phyloP scores from a whole-genome alignment of 208 protist genomes.

The Leishmania lainsoni region DNA sequence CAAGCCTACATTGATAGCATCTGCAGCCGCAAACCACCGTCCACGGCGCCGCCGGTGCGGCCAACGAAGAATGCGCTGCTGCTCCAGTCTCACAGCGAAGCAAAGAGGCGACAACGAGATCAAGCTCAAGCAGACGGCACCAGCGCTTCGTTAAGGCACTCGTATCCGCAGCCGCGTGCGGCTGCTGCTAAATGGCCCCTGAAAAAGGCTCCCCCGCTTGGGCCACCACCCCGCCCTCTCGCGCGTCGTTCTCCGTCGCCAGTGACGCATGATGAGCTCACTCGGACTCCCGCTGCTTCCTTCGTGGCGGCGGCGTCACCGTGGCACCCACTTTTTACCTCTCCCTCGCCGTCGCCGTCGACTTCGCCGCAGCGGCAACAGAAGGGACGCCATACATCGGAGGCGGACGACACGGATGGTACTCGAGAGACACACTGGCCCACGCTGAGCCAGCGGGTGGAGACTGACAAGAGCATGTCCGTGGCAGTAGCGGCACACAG shows the following conservation, averaged over 20 bases:
- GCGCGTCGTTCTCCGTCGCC: background rate
- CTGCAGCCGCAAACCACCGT: slow-evolving; percentile 18
- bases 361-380: background rate
- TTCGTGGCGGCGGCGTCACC: background rate
- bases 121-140: background rate
- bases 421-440: background rate
- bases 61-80: slow-evolving; percentile 23
- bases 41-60: slow-evolving; percentile 17
- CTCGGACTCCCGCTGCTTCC: background rate
- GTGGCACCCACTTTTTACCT: background rate
- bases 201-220: background rate
- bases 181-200: background rate
- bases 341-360: background rate
- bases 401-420: background rate
- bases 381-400: background rate
- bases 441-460: background rate
- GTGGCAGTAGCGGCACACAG: background rate
- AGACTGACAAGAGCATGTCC: background rate
- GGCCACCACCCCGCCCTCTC: background rate
- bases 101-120: background rate
- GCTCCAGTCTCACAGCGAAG: slow-evolving; percentile 12
- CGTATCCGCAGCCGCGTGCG: background rate
- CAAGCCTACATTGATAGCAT: slow-evolving; percentile 39
- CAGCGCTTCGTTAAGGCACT: background rate
- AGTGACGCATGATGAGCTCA: background rate